Conservation (phyloP, 306 rosid genomes). For the Pterocarpus santalinus region DNA sequence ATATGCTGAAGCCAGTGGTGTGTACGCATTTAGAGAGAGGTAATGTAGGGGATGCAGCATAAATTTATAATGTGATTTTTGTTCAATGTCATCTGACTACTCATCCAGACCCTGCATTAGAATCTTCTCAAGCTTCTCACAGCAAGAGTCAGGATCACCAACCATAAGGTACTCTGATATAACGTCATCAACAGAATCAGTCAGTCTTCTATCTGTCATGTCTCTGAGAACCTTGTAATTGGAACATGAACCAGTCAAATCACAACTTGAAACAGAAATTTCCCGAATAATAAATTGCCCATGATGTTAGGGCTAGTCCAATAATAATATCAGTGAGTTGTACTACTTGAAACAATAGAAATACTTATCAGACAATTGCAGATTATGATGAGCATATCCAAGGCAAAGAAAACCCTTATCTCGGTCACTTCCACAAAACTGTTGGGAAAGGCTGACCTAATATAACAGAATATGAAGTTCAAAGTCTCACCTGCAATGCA, state of each 20-base stretch:
- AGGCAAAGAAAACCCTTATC: not conserved
- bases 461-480: conserved; percentile 1
- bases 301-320: conserved; percentile 30
- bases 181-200: conserved; percentile 56
- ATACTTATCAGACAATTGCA: conserved; percentile 4
- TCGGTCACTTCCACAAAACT: conserved; percentile 17
- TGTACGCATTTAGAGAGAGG: conserved; percentile 71
- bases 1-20: conserved; percentile 79
- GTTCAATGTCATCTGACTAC: conserved; percentile 49
- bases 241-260: conserved; percentile 48
- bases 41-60: conserved; percentile 73
- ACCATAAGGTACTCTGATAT: conserved; percentile 64
- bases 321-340: not conserved
- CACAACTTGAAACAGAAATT: conserved; percentile 50
- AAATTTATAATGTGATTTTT: conserved; percentile 45
- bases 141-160: conserved; percentile 67
- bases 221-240: conserved; percentile 44
- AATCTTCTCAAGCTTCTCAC: conserved; percentile 66
- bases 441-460: conserved; percentile 4
- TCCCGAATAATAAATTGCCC: conserved; percentile 56
- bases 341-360: conserved; percentile 2
- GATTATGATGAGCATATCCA: conserved; percentile 17
- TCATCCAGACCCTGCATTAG: conserved; percentile 58
- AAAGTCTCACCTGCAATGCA: conserved; percentile 71
- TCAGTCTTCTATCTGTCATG: conserved; percentile 53